Evolutionary conservation across 495 filamentous ascomycete species (phyloP).

Genomic region (Aspergillus olivimuriae): DNA sequence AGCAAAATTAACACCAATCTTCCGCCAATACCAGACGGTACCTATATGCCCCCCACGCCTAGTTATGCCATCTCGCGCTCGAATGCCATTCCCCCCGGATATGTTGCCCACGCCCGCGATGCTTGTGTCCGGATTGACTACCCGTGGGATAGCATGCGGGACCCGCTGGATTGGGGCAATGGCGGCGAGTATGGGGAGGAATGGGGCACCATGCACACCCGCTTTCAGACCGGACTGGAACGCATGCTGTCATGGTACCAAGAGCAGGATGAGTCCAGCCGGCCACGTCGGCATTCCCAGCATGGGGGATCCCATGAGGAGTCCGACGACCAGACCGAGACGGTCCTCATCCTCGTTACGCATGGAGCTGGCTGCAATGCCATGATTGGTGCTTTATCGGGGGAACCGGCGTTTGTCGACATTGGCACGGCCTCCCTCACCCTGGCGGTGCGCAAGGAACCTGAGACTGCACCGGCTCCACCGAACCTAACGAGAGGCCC

Average conservation of each 20-base stretch:
- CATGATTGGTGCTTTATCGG: slow-evolving; percentile 81
- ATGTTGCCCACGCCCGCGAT: slow-evolving; percentile 87
- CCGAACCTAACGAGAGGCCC: slow-evolving; percentile 13
- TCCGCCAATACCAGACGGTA: slow-evolving; percentile 18
- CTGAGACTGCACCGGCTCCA: slow-evolving; percentile 19
- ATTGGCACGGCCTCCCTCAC: slow-evolving; percentile 86
- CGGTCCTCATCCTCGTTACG: slow-evolving; percentile 84
- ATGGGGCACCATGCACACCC: slow-evolving; percentile 89
- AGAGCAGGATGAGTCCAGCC: slow-evolving; percentile 36
- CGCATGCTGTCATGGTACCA: slow-evolving; percentile 79
- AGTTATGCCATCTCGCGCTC: slow-evolving; percentile 75
- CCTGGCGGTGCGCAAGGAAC: slow-evolving; percentile 69
- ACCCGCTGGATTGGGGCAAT: slow-evolving; percentile 70
- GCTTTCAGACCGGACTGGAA: slow-evolving; percentile 72
- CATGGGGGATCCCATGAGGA: slow-evolving; percentile 46
- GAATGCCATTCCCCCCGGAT: slow-evolving; percentile 77
- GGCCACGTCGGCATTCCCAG: slow-evolving; percentile 20
- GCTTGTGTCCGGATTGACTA: slow-evolving; percentile 81
- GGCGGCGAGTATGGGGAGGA: slow-evolving; percentile 89
- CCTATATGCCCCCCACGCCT: slow-evolving; percentile 71
- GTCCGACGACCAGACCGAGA: slow-evolving; percentile 58
- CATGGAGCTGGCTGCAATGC: slow-evolving; percentile 99
- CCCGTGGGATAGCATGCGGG: slow-evolving; percentile 88
- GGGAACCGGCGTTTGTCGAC: slow-evolving; percentile 82
- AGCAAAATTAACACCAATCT: slow-evolving; percentile 30